Evolutionary conservation across 2,329 filamentous ascomycete species (phyloP).

Genomic region (Stenocarpella maydis): DNA sequence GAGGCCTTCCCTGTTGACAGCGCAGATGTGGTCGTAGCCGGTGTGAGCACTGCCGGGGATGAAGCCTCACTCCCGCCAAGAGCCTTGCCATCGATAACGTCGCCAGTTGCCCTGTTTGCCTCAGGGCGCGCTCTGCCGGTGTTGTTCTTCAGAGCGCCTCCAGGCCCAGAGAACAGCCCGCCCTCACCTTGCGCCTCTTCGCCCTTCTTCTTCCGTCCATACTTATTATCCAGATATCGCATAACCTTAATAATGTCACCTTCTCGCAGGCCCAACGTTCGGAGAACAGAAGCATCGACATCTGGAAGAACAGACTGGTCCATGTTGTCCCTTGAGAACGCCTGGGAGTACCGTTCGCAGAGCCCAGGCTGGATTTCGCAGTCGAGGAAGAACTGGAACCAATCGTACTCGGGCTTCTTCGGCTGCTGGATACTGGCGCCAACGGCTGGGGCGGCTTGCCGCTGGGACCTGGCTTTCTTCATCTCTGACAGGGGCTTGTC

Average conservation of each 20-base stretch:
- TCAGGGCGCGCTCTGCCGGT: constrained; percentile 90
- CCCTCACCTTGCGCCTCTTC: constrained; percentile 56
- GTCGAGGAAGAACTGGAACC: constrained; percentile 97
- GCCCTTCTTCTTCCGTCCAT: constrained; percentile 70
- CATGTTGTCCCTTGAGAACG: constrained; percentile 92
- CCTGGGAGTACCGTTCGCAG: constrained; percentile 92
- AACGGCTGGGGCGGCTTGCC: constrained; percentile 46
- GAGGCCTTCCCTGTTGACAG: constrained; percentile 40
- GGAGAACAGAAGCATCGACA: constrained; percentile 81
- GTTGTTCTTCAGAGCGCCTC: constrained; percentile 91
- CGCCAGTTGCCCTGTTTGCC: constrained; percentile 84
- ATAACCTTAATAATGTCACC: constrained; percentile 97
- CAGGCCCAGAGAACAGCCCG: constrained; percentile 90
- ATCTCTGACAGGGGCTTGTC: constrained; percentile 93
- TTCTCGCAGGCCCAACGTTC: constrained; percentile 91
- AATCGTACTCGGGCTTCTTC: constrained; percentile 84
- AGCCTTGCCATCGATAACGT: constrained; percentile 86
- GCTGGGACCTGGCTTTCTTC: constrained; percentile 58
- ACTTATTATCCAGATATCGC: constrained; percentile 85
- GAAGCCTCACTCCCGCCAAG: constrained; percentile 67
- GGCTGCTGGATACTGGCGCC: constrained; percentile 70
- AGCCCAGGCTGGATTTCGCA: constrained; percentile 92
- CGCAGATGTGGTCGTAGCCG: constrained; percentile 37
- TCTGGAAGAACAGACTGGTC: constrained; percentile 92
- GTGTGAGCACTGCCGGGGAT: constrained; percentile 39